A percentile compares a stretch with the other conserved stretches of the same genome.
These are phyloP conservation scores for Intubia oerlemansii DNA, from an alignment of 2,329 filamentous ascomycete species.

Conservation along the genomic window DNA sequence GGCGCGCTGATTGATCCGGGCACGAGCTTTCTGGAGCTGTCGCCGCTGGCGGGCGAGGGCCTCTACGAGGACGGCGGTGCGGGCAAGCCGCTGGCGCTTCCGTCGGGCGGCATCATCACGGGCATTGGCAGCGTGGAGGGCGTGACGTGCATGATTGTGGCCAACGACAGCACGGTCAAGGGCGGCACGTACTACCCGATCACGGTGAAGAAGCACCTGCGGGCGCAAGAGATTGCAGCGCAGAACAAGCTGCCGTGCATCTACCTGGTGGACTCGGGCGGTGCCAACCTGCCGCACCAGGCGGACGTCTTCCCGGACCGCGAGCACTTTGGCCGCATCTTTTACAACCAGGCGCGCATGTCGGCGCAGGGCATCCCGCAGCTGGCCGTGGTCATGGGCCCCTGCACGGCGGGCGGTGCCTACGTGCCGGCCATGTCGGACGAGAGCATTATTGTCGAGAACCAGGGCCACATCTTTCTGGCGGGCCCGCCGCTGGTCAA, in stretches of 20 bases:
- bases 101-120: conserved; percentile 78
- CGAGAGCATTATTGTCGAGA: conserved; percentile 88
- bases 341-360: conserved; percentile 96
- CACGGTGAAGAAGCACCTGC: conserved; percentile 91
- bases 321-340: conserved; percentile 91
- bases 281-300: conserved; percentile 86
- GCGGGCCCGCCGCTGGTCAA: conserved; percentile 88
- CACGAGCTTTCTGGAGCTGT: conserved; percentile 82
- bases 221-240: conserved; percentile 74
- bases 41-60: conserved; percentile 68
- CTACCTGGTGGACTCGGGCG: conserved; percentile 89
- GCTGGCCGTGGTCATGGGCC: conserved; percentile 89
- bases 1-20: conserved; percentile 75
- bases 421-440: conserved; percentile 97
- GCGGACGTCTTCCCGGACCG: conserved; percentile 88
- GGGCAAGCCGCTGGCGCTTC: conserved; percentile 23
- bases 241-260: conserved; percentile 78
- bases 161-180: conserved; percentile 94
- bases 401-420: conserved; percentile 85
- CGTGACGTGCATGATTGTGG: conserved; percentile 79
- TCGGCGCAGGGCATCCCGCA: conserved; percentile 75
- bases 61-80: conserved; percentile 64
- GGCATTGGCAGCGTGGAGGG: conserved; percentile 81
- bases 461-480: conserved; percentile 94
- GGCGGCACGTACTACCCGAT: conserved; percentile 94